Evolutionary conservation across 75 land plant species (phyloP), one percentile per base, ranked within the genome.

Genomic region (Cryptomeria japonica): DNA sequence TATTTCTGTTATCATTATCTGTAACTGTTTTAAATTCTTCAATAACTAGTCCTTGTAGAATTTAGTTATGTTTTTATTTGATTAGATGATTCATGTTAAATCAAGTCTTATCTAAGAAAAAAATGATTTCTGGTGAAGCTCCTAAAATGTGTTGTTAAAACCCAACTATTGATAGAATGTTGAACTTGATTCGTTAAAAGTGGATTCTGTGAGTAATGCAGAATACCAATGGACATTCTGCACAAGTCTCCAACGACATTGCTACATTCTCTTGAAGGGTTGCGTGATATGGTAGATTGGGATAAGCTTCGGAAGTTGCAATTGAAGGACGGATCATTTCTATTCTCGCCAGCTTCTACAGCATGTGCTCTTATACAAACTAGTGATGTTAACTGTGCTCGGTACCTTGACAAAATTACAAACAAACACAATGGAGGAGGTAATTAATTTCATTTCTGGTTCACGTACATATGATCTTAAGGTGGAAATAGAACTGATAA

Each of bases 271-370:
- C 76, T 98, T 90, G 99, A 98, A 88, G 99, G 97, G 13, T 92
- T 98, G 92, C 90, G 89, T 22, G 93, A 80, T 25, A 44, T 80
- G n/a, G 85, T 98, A 76, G 94, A 95, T 25, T 97, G 99, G 99
- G 88, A 91, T 83, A 93, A 93, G 91, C 94, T 98, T 37, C 82
- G 95, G 0, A 88, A 93, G 49, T 90, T 98, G 5, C 99, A 96
- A 87, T 88, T 92, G 49, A 41, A 22, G 16, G 93, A 98, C 76
- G 98, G 99, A 9, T 98, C 99, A 3, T 96, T 98, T 87, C 80
- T 97, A 31, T 93, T 88, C 90, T 96, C 98, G 11, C 98, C 99
- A 64, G 93, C 99, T 5, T 93, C 99, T 89, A 98, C 99, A 56
- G 99, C 99, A 58, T 98, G 87, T 76, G 97, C 99, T 3, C 92